Base-by-base conservation (phyloP, 352 stramenopile species). In the Globisporangium camurandrum region DNA sequence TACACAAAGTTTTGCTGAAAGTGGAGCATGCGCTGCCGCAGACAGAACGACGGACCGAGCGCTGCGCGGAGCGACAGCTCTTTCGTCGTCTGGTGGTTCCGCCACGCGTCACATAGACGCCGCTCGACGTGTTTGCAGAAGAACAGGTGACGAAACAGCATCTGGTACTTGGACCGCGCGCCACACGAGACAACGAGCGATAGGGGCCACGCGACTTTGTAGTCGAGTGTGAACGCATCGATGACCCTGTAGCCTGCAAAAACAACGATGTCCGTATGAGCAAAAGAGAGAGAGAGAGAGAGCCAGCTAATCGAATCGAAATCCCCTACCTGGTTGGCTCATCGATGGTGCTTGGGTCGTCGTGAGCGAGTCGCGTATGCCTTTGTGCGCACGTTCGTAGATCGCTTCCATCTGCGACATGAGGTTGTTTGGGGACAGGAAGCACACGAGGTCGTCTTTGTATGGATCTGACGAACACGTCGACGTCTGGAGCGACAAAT, bases 1-100 rank as follows among this genome's bases (percentile, higher is more conserved):
- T 98, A 98, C 23, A 98, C 85, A 26, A 99, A 93, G 58, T 99
- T 99, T 56, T 98, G 95, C 56, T 99, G 79, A 61, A 99, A 99
- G 66, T 99, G 97, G 8, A 99, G 74, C 97, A 99, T 99, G n/a
- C 96, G 75, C 48, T 98, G 92, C 20, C 96, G 81, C 23, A 99
- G 64, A 47, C 88, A 90, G 63, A 98, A 98, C 5, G 95, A 97
- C 28, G 71, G 80, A 20, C 87, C 88, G 39, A 98, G 83, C 7
- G 80, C 72, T 17, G 76, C 73, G 10, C 92, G 86, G 40, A 97
- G 65, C 4, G 85, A 77, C 27, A 97, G 62, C 49, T 97, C 90
- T 47, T 96, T 96, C 17, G 82, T 95, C 9, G 78, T 76, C 51
- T 99, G 95, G 60, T 99, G 96, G 48, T 97, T 95, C 23, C 93